Evolutionary conservation across 257 asterid species (phyloP).

Genomic region (Nicotiana otophora): DNA sequence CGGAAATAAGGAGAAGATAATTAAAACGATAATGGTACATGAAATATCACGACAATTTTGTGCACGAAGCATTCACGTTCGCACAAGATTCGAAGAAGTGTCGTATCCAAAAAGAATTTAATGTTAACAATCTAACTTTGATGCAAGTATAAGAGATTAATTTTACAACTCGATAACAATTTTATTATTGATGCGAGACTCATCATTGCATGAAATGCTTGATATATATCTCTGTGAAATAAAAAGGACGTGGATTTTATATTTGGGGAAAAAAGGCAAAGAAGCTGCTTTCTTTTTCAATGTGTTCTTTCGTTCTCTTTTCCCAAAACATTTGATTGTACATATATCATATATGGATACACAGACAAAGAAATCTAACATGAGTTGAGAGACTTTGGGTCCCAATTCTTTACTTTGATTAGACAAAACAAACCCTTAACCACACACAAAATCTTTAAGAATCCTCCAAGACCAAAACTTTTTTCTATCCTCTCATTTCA

Average conservation of each 20-base stretch:
- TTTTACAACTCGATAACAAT: too few species aligned
- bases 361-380: conserved; percentile 24
- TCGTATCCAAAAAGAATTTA: too few species aligned
- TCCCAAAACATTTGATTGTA: neutral
- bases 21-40: too few species aligned
- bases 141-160: too few species aligned
- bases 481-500: conserved; percentile 1
- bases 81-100: rapidly evolving
- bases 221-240: neutral
- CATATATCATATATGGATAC: neutral
- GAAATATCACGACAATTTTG: too few species aligned
- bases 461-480: neutral
- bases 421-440: conserved; percentile 12
- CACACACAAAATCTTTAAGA: conserved; percentile 13
- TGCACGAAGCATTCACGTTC: too few species aligned
- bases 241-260: neutral
- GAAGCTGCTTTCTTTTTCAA: neutral
- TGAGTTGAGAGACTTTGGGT: conserved; percentile 7
- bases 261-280: too few species aligned
- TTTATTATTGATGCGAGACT: too few species aligned
- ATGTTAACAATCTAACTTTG: too few species aligned
- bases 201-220: neutral
- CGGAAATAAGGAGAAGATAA: neutral
- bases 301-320: neutral
- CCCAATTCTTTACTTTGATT: conserved; percentile 19